Conservation (phyloP, 129 eudicot species). For the sunflower (Helianthus annuus) region DNA sequence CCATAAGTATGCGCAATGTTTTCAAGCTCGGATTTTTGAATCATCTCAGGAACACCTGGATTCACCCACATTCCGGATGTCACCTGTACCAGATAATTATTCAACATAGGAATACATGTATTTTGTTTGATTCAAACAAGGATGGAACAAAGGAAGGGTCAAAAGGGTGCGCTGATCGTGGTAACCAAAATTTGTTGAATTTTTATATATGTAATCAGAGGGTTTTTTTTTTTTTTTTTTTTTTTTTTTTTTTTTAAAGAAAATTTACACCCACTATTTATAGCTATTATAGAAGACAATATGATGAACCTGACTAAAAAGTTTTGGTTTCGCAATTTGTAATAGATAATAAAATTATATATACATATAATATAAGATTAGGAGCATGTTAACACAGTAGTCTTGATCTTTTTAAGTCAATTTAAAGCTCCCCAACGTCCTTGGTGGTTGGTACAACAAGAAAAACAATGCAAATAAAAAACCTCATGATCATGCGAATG, state of each 20-base stretch:
- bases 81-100: conserved; percentile 36
- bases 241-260: too few species aligned
- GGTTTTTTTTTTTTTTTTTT: too few species aligned
- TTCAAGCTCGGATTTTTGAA: conserved; percentile 55
- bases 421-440: background rate
- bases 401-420: background rate
- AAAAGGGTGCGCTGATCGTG: background rate
- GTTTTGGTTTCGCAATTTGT: too few species aligned
- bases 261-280: too few species aligned
- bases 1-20: conserved; percentile 68
- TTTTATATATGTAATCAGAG: too few species aligned
- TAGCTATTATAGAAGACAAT: too few species aligned
- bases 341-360: background rate
- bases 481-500: conserved; percentile 92
- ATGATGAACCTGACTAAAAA: too few species aligned
- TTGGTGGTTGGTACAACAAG: background rate
- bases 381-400: background rate
- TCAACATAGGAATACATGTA: background rate
- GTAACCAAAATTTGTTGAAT: too few species aligned
- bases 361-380: background rate
- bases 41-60: conserved; percentile 81
- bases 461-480: background rate
- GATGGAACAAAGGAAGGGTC: background rate
- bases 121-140: background rate
- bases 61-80: conserved; percentile 75